Evolutionary conservation across 306 rosid genomes (phyloP), one percentile per base, ranked within the genome.

Genomic region (Corylus heterophylla): DNA sequence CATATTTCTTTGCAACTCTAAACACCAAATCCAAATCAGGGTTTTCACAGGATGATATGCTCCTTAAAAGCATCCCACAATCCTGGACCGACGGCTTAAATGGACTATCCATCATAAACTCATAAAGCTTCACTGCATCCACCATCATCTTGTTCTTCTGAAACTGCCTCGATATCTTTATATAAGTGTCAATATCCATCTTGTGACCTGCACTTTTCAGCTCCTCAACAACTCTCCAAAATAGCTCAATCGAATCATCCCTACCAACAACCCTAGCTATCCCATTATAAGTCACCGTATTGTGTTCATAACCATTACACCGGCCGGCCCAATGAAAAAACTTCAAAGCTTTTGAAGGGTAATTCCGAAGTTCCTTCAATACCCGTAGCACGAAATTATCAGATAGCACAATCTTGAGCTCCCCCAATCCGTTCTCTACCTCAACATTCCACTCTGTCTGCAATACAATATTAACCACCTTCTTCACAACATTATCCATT

Each of bases 41-140:
- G 29, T 20, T 79, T 54, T 84, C 90, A 73, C 71, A 42, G 1
- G 69, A 74, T 29, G 97, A 76, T 50, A 91, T 77, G 55, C 70
- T 77, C 67, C 81, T 74, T 55, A 95, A 77, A 85, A 93, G 96
- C n/a, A 83, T 0, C 39, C 56, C 49, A 81, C 94, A 89, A 69
- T 93, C 90, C 50, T 80, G 90, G 48, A 35, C 67, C 1, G 94
- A 90, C 56, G 99, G 99, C 86, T 87, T 78, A 73, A 84, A 91
- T 10, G 94, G 83, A 69, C 99, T 85, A 85, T 93, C 96, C 97
- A 95, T 91, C 98, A 93, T 95, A 76, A 83, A 83, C 90, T 93
- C 99, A 63, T 84, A 95, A 79, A 95, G 96, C 90, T 84, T 89
- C 55, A 95, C 99, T 7, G 96, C 97, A 29, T 93, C 98, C 80